Evolutionary conservation across 2,329 filamentous ascomycete species (phyloP).

Genomic region (Aureobasidium lini): DNA sequence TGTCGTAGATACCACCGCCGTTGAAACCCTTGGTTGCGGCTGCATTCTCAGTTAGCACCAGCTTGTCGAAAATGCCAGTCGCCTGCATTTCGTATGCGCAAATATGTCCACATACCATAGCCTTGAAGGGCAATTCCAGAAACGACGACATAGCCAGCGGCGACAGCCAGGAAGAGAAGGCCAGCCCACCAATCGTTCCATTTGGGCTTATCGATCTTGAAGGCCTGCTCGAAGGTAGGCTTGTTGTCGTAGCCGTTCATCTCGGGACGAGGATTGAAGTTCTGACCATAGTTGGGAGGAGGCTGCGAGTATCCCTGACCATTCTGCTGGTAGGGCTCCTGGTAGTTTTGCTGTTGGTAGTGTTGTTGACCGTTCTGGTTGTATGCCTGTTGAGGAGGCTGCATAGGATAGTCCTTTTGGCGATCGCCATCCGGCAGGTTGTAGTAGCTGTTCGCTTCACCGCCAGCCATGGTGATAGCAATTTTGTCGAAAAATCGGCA

Average conservation of each 20-base stretch:
- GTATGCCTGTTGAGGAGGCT: constrained; percentile 8
- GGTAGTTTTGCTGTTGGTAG: constrained; percentile 25
- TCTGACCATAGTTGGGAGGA: constrained; percentile 34
- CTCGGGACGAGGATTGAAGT: constrained; percentile 23
- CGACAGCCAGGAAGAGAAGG: constrained; percentile 64
- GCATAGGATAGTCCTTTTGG: constrained; percentile 15
- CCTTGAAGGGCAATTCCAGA: constrained; percentile 68
- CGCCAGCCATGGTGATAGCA: constrained; percentile 18
- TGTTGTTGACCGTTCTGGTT: constrained; percentile 21
- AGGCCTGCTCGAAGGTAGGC: constrained; percentile 66
- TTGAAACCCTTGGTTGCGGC: constrained; percentile 53
- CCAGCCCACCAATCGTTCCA: constrained; percentile 89
- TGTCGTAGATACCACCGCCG: constrained; percentile 67
- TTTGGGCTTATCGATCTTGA: constrained; percentile 76
- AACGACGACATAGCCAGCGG: constrained; percentile 67
- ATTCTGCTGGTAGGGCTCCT: constrained; percentile 18
- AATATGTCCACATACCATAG: constrained; percentile 42
- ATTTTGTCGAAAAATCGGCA: neutral
- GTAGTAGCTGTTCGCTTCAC: constrained; percentile 35
- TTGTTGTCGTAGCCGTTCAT: constrained; percentile 35
- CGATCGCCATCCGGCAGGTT: constrained; percentile 20
- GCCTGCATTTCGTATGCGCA: neutral
- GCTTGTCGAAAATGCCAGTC: neutral
- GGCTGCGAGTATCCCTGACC: constrained; percentile 20
- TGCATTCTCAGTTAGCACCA: constrained; percentile 12